phyloP scores from a whole-genome alignment of 2,329 filamentous ascomycete genomes.

The Colletotrichum abscissum region DNA sequence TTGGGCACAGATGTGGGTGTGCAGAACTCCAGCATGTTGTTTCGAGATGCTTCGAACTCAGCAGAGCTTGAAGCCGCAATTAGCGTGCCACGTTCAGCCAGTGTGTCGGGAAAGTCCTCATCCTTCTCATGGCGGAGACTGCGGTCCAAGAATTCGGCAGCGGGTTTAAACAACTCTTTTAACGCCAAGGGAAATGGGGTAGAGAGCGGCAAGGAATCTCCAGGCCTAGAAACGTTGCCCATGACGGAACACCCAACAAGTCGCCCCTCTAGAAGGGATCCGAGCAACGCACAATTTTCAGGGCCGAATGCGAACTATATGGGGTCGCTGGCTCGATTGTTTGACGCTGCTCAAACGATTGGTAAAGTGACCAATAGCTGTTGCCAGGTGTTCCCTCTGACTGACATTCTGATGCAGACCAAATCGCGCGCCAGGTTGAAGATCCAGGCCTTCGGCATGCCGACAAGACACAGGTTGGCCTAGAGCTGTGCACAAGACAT shows the following conservation, averaged over 20 bases:
- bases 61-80: constrained; percentile 57
- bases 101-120: constrained; percentile 79
- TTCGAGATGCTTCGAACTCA: constrained; percentile 73
- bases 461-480: constrained; percentile 92
- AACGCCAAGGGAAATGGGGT: constrained; percentile 45
- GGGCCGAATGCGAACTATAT: constrained; percentile 94
- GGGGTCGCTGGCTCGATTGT: constrained; percentile 87
- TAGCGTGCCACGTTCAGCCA: constrained; percentile 64
- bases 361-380: constrained; percentile 68
- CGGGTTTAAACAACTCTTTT: constrained; percentile 66
- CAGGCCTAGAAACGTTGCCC: constrained; percentile 77
- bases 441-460: constrained; percentile 92
- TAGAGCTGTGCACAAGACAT: constrained; percentile 92
- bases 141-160: constrained; percentile 86
- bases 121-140: constrained; percentile 91
- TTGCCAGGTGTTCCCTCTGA: neutral
- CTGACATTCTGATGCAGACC: constrained; percentile 66
- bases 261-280: constrained; percentile 77
- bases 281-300: constrained; percentile 75
- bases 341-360: constrained; percentile 91
- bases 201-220: constrained; percentile 65
- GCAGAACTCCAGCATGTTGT: constrained; percentile 77
- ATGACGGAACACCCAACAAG: constrained; percentile 77
- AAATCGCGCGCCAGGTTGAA: constrained; percentile 95
- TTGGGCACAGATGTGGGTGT: constrained; percentile 94